Evolutionary conservation across 208 protist species (phyloP).

Genomic region (Trypanosoma vivax): DNA sequence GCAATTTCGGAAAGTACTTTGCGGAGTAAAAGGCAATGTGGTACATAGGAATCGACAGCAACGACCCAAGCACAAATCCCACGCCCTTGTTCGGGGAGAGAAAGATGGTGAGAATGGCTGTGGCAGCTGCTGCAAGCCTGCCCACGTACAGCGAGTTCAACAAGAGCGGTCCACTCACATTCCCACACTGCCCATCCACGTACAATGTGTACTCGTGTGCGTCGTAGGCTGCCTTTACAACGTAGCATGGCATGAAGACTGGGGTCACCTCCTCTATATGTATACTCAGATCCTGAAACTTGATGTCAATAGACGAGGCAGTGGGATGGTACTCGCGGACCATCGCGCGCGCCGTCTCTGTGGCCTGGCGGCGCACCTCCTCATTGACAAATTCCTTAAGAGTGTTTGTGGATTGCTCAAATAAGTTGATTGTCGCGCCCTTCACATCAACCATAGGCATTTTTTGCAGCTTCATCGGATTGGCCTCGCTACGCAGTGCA

Average conservation of each 20-base stretch:
- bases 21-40: slow-evolving; percentile 61
- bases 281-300: slow-evolving; percentile 51
- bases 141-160: slow-evolving; percentile 68
- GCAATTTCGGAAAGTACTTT: slow-evolving; percentile 40
- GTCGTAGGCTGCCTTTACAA: slow-evolving; percentile 76
- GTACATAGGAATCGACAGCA: slow-evolving; percentile 44
- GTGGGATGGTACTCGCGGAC: slow-evolving; percentile 60
- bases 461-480: slow-evolving; percentile 43
- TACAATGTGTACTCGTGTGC: slow-evolving; percentile 70
- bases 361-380: slow-evolving; percentile 46
- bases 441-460: slow-evolving; percentile 59
- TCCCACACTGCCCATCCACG: slow-evolving; percentile 57
- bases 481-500: slow-evolving; percentile 48
- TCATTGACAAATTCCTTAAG: slow-evolving; percentile 50
- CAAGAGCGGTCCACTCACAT: slow-evolving; percentile 67
- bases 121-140: slow-evolving; percentile 29
- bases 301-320: slow-evolving; percentile 39
- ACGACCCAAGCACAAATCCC: slow-evolving; percentile 40
- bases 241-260: slow-evolving; percentile 77
- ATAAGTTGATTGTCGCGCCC: slow-evolving; percentile 69
- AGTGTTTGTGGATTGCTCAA: slow-evolving; percentile 79
- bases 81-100: slow-evolving; percentile 64
- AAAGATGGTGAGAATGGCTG: slow-evolving; percentile 24
- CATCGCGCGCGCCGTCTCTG: slow-evolving; percentile 31
- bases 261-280: slow-evolving; percentile 59